Percentiles rank a stretch among this genome's conserved stretches.
These are phyloP conservation scores for Lepiota venenata DNA, from an alignment of 768 basidiomycete species.

Conservation along the genomic window DNA sequence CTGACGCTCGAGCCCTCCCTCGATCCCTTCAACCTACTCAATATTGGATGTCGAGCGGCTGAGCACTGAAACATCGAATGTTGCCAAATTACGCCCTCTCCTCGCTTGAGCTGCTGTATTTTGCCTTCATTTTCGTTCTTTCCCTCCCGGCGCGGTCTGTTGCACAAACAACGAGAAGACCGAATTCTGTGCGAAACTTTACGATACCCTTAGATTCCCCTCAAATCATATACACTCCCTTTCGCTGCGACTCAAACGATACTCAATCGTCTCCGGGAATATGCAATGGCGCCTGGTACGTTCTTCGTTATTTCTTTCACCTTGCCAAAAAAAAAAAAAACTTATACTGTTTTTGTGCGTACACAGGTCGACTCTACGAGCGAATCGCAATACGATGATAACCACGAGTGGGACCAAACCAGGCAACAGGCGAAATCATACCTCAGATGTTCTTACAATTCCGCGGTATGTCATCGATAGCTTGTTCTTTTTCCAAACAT, in stretches of 20 bases:
- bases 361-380: slow-evolving; percentile 25
- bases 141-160: not conserved
- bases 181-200: slow-evolving; percentile 23
- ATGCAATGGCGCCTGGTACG: slow-evolving; percentile 46
- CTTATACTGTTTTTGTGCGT: no score
- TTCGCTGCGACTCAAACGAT: slow-evolving; percentile 34
- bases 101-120: not conserved
- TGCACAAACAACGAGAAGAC: not conserved
- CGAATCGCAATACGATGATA: slow-evolving; percentile 21
- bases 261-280: slow-evolving; percentile 19
- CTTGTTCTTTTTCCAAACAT: not conserved
- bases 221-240: slow-evolving; percentile 46
- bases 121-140: not conserved
- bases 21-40: not conserved
- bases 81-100: not conserved
- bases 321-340: no score
- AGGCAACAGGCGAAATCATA: slow-evolving; percentile 37
- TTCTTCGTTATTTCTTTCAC: no score
- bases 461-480: slow-evolving; percentile 44
- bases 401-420: slow-evolving; percentile 43
- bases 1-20: not conserved
- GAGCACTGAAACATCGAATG: slow-evolving; percentile 3
- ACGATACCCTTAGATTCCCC: slow-evolving; percentile 34
- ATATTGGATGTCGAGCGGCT: slow-evolving; percentile 1
- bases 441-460: slow-evolving; percentile 59